Evolutionary conservation across 1,284 basidiomycete genomes (phyloP).

Genomic region (Boletellus deceptivus): DNA sequence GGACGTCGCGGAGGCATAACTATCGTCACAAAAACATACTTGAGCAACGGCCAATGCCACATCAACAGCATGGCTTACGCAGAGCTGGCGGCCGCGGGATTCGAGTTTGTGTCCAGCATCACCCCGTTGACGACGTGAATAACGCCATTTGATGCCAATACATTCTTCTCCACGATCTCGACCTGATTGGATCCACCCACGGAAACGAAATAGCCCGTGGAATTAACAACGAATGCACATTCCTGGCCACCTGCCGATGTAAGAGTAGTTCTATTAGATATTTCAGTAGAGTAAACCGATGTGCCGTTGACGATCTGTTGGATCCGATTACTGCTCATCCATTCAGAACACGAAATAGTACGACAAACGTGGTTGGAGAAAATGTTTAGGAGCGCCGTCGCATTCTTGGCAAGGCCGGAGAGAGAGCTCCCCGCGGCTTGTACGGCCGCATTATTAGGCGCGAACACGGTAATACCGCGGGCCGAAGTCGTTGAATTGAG

Average conservation of each 20-base stretch:
- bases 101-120: conserved; percentile 50
- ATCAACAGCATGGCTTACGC: conserved; percentile 43
- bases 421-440: conserved; percentile 35
- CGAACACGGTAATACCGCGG: conserved; percentile 70
- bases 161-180: conserved; percentile 59
- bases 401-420: conserved; percentile 43
- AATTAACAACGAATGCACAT: conserved; percentile 54
- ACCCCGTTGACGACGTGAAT: conserved; percentile 68
- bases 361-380: conserved; percentile 60
- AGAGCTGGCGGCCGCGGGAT: conserved; percentile 52
- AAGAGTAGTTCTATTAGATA: conserved; percentile 36
- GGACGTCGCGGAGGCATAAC: conserved; percentile 31
- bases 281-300: conserved; percentile 59
- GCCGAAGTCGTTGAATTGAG: conserved; percentile 39
- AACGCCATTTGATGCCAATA: conserved; percentile 71
- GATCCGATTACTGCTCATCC: not conserved
- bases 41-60: not conserved
- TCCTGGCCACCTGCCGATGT: conserved; percentile 62
- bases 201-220: conserved; percentile 60
- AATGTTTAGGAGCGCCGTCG: conserved; percentile 45
- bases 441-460: conserved; percentile 57
- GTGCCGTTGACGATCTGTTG: conserved; percentile 65
- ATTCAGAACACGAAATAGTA: not conserved
- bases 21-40: conserved; percentile 5
- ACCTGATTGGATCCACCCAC: conserved; percentile 51